phyloP scores from a whole-genome alignment of 768 basidiomycete genomes.

The Scleroderma citrinum region DNA sequence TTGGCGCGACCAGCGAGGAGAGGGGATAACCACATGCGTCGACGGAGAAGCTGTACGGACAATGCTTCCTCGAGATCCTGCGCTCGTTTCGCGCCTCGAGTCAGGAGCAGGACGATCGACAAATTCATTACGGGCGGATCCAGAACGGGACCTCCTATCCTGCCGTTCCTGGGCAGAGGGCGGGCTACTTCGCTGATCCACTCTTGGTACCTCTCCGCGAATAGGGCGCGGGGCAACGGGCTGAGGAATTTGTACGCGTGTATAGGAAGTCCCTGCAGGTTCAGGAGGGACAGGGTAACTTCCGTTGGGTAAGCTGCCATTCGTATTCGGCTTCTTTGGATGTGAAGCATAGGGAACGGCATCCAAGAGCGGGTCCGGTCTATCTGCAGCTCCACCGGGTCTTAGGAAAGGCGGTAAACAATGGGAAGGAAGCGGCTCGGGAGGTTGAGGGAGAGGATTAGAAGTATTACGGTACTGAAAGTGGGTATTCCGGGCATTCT shows the following conservation, averaged over 20 bases:
- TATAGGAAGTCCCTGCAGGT: slow-evolving; percentile 9
- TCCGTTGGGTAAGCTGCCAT: slow-evolving; percentile 7
- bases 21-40: slow-evolving; percentile 26
- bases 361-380: slow-evolving; percentile 14
- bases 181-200: slow-evolving; percentile 18
- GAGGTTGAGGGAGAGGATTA: slow-evolving; percentile 55
- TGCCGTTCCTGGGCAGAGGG: slow-evolving; percentile 9
- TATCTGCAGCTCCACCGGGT: slow-evolving; percentile 20
- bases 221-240: slow-evolving; percentile 15
- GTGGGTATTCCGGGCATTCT: slow-evolving; percentile 18
- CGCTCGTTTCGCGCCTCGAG: slow-evolving; percentile 4
- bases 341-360: slow-evolving; percentile 25
- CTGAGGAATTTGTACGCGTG: slow-evolving; percentile 12
- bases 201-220: slow-evolving; percentile 16
- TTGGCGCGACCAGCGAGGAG: slow-evolving; percentile 26
- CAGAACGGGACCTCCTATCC: slow-evolving; percentile 10
- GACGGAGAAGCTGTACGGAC: slow-evolving; percentile 29
- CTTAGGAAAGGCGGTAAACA: slow-evolving; percentile 38
- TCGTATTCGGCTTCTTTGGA: slow-evolving; percentile 12
- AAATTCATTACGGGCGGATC: slow-evolving; percentile 8
- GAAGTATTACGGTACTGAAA: slow-evolving; percentile 26
- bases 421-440: slow-evolving; percentile 44
- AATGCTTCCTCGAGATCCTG: slow-evolving; percentile 16
- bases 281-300: slow-evolving; percentile 5
- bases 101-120: slow-evolving; percentile 1